Evolutionary conservation across 129 eudicot species (phyloP), one percentile per base, ranked within the genome.

Genomic region (Escallonia herrerae): DNA sequence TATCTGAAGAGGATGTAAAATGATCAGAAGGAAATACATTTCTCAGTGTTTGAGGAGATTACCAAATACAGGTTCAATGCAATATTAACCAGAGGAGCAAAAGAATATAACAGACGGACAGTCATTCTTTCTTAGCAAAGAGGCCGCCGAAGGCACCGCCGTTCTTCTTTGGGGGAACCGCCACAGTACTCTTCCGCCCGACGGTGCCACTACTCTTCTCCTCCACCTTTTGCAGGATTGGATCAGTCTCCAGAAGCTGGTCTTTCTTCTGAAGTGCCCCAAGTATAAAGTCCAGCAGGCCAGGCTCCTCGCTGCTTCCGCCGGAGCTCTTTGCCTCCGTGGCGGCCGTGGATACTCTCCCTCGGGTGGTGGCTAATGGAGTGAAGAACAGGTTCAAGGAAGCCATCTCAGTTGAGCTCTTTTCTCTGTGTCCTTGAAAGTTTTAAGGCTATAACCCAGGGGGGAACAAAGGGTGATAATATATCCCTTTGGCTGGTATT

Each of bases 181-280:
- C 78, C 40, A 45, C 81, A 15, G 84, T 37, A 52, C 43, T 56
- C 77, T 62, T 80, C 11, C 80, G 66, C 12, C 76, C 54, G 2
- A 56, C 6, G 10, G 74, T 64, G 57, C 67, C 65, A 47, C 52
- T 47, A 11, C 22, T 54, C 72, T 69, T 76, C 41, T 8, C 86
- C 47, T 81, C 86, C 8, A 81, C 86, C 67, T 81, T 81, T 68
- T 81, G 66, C 70, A 81, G 73, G 63, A 81, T 69, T 11, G 86
- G 86, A 70, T 81, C 86, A 56, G 76, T 72, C 62, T 81, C 86
- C 53, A 63, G 73, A 51, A 81, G 51, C 72, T 81, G 86, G 49
- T 81, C 86, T 47, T 73, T 62, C 62, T 80, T 76, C 15, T 60
- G 58, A 22, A 83, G 6, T 40, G 62, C 79, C 56, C 78, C 76